Conservation (phyloP, 257 asterid species). For the Solanum chiquidenum region DNA sequence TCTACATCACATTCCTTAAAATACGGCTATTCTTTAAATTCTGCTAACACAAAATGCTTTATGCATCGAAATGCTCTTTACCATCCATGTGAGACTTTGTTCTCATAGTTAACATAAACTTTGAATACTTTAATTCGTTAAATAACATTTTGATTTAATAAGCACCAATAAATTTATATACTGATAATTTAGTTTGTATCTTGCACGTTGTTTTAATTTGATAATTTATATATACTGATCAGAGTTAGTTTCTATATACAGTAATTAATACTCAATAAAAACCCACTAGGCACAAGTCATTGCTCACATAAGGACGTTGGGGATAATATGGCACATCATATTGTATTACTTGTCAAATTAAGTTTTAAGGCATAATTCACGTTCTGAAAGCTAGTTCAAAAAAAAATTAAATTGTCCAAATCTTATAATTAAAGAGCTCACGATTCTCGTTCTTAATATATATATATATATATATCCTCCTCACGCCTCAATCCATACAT, state of each 20-base stretch:
- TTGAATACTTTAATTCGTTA: neutral
- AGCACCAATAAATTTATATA: neutral
- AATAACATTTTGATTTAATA: neutral
- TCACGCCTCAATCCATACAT: accelerated
- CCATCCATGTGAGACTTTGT: neutral
- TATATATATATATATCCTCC: too few relatives aligned
- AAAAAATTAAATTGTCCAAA: too few relatives aligned
- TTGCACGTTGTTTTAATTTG: neutral
- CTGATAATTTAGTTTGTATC: neutral
- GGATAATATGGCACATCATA: neutral
- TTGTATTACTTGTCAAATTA: neutral
- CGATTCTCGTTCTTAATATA: too few relatives aligned
- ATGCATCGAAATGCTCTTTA: neutral
- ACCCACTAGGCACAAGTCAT: neutral
- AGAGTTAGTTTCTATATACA: neutral
- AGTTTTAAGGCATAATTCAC: neutral
- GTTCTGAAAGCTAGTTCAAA: neutral
- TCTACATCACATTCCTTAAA: neutral
- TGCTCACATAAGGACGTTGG: neutral
- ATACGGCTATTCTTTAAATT: neutral
- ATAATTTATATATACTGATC: neutral
- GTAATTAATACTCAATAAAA: neutral
- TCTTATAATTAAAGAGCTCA: too few relatives aligned
- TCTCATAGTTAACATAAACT: neutral
- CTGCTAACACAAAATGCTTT: neutral